Conservation (phyloP, 2,329 filamentous ascomycete species). For the Diaporthe velutina region DNA sequence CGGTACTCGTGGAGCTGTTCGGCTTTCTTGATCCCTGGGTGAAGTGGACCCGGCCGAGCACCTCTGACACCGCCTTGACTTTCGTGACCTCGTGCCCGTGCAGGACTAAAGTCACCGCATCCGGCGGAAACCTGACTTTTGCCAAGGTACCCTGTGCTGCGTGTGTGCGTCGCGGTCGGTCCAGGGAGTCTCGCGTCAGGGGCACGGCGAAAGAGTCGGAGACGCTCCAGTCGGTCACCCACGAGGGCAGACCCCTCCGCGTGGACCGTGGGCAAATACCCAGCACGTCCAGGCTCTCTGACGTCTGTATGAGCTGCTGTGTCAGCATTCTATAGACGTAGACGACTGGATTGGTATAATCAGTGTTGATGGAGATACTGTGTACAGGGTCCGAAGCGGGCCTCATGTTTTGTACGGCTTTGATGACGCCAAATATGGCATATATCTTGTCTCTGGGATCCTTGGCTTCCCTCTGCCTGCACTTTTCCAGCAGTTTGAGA, state of each 20-base stretch:
- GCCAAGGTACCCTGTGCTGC: neutral
- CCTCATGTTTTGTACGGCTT: neutral
- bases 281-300: neutral
- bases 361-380: neutral
- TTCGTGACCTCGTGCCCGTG: neutral
- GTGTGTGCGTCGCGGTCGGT: slow-evolving; percentile 1
- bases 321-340: neutral
- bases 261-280: neutral
- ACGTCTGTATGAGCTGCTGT: neutral
- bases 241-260: neutral
- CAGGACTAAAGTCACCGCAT: neutral
- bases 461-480: neutral
- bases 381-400: neutral
- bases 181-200: neutral
- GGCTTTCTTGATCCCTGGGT: neutral
- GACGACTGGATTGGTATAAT: neutral
- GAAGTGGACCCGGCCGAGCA: neutral
- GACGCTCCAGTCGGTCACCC: neutral
- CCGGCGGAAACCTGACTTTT: neutral
- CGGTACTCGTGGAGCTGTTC: neutral
- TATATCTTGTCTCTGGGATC: slow-evolving; percentile 12
- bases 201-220: neutral
- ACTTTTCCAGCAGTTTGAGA: neutral
- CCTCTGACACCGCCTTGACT: neutral
- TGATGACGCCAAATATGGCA: neutral